Evolutionary conservation across 352 stramenopile genomes (phyloP).

Genomic region (Lagenidium giganteum): DNA sequence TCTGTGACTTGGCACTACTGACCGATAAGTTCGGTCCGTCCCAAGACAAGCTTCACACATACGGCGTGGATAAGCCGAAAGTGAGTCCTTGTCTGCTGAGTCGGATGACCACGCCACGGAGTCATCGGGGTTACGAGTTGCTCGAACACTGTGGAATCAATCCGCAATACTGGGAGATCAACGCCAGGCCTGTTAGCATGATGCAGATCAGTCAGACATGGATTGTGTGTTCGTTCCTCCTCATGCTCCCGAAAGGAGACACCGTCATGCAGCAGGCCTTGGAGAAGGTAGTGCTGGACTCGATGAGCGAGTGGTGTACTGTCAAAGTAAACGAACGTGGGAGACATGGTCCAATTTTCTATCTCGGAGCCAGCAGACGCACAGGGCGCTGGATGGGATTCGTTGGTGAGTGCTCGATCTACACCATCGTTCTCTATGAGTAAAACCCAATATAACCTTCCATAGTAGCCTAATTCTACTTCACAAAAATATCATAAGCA

Average conservation of each 20-base stretch:
- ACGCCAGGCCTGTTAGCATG: too few species aligned
- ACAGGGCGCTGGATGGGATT: conserved; percentile 2
- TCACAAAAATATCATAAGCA: too few species aligned
- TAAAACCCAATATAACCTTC: too few species aligned
- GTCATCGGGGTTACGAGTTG: not conserved
- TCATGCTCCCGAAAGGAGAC: too few species aligned
- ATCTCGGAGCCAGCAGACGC: not conserved
- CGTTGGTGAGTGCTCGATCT: not conserved
- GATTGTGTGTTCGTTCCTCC: too few species aligned
- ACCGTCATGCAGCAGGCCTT: not conserved
- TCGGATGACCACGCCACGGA: not conserved
- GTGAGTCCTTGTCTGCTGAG: not conserved
- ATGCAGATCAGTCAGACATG: too few species aligned
- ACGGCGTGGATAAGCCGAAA: not conserved
- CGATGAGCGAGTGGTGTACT: not conserved
- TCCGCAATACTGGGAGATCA: conserved; percentile 2
- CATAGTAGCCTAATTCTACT: too few species aligned
- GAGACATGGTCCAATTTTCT: not conserved
- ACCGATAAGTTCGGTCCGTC: too few species aligned
- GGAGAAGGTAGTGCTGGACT: not conserved
- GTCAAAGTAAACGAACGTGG: not conserved
- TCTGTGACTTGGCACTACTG: conserved; percentile 5
- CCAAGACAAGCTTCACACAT: not conserved
- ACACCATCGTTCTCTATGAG: too few species aligned
- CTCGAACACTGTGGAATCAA: not conserved